phyloP scores from a whole-genome alignment of 345 rosid genomes.

The Lepidium sativum region DNA sequence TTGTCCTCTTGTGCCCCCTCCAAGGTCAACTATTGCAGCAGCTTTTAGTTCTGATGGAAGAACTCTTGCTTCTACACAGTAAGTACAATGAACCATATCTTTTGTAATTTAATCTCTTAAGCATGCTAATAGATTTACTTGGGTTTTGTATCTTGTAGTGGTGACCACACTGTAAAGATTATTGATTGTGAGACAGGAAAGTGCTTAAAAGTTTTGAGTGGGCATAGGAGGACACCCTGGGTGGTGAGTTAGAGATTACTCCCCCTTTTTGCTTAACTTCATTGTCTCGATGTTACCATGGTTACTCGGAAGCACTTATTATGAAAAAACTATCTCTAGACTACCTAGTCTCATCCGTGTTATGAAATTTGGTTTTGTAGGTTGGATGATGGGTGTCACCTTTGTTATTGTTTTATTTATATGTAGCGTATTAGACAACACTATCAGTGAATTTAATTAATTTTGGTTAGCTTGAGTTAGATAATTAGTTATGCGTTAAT shows the following conservation, averaged over 20 bases:
- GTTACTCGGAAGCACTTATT: slow-evolving; percentile 1
- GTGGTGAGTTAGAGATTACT: slow-evolving; percentile 58
- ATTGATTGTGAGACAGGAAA: slow-evolving; percentile 84
- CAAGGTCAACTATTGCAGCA: slow-evolving; percentile 96
- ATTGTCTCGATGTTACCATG: background rate
- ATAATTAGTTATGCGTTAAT: background rate
- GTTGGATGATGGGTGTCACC: slow-evolving; percentile 1
- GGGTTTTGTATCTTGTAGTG: slow-evolving; percentile 38
- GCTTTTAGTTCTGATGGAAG: slow-evolving; percentile 93
- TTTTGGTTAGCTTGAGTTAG: background rate
- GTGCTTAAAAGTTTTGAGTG: slow-evolving; percentile 85
- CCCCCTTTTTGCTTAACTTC: background rate
- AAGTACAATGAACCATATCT: slow-evolving; percentile 15
- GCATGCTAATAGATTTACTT: slow-evolving; percentile 14
- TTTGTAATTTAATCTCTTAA: background rate
- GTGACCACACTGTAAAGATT: slow-evolving; percentile 93
- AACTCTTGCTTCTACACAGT: slow-evolving; percentile 90
- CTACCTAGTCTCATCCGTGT: background rate
- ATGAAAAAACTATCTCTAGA: background rate
- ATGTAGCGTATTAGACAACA: background rate
- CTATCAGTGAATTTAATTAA: background rate
- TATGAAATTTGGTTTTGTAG: background rate
- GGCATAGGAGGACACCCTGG: slow-evolving; percentile 98
- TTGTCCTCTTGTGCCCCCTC: slow-evolving; percentile 87
- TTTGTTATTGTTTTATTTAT: background rate